A percentile compares a stretch with the other conserved stretches of the same genome.
Conservation (phyloP, 352 stramenopile species). For the Sclerospora graminicola region DNA sequence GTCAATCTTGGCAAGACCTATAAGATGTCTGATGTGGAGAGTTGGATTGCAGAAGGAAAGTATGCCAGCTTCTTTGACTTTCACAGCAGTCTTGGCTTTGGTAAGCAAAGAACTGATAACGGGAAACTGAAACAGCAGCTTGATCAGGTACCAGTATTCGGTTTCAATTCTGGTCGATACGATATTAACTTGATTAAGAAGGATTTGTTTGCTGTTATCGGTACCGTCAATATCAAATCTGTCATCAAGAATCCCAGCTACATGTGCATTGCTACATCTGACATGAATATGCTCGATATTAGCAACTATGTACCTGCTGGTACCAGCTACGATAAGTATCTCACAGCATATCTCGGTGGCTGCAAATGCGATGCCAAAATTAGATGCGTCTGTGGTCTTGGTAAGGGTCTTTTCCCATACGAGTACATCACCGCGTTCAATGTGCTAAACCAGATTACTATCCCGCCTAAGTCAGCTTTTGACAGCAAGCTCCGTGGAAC, state of each 20-base stretch:
- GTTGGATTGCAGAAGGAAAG: not conserved
- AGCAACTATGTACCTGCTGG: conserved; percentile 22
- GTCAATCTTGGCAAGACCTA: not conserved
- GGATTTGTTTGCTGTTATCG: conserved; percentile 12
- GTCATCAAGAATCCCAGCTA: conserved; percentile 20
- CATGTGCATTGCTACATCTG: conserved; percentile 21
- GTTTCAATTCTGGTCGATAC: conserved; percentile 1
- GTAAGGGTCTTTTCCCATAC: conserved; percentile 12
- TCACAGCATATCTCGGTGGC: conserved; percentile 17
- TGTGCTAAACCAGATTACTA: conserved; percentile 1
- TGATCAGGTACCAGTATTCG: conserved; percentile 11
- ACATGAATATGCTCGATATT: conserved; percentile 24
- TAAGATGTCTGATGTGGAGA: conserved; percentile 1
- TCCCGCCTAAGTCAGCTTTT: conserved; percentile 12
- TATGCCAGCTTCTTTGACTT: not conserved
- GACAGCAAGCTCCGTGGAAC: conserved; percentile 5
- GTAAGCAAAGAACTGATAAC: no score
- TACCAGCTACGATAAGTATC: conserved; percentile 13
- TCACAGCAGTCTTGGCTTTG: no score
- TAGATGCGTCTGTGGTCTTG: not conserved
- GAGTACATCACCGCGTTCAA: conserved; percentile 26
- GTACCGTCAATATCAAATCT: conserved; percentile 5
- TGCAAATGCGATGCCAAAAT: conserved; percentile 26
- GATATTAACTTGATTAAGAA: conserved; percentile 29
- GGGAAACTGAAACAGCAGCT: no score